Evolutionary conservation across 305 asterid genomes (phyloP).

Genomic region (Fraxinus xanthoxyloides): DNA sequence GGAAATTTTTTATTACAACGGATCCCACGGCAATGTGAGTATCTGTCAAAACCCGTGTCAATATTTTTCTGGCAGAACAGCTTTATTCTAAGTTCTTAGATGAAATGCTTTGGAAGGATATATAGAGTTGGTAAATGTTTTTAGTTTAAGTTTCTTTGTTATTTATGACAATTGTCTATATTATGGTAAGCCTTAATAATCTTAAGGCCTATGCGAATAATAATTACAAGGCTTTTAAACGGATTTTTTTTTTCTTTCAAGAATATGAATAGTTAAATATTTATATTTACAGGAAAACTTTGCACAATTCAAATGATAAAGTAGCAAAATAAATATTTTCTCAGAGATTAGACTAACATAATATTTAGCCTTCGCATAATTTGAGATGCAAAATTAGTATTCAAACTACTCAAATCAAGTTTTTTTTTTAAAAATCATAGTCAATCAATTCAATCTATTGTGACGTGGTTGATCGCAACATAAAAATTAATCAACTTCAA

Average conservation of each 20-base stretch:
- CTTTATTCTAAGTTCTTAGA: background rate
- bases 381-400: background rate
- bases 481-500: no score
- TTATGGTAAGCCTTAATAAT: no score
- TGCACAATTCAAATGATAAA: background rate
- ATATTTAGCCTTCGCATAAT: no score
- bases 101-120: background rate
- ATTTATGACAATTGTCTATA: background rate
- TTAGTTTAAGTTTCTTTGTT: background rate
- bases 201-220: background rate
- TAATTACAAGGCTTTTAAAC: background rate
- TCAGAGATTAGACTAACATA: no score
- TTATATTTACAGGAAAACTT: background rate
- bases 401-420: background rate
- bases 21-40: no score
- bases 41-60: no score
- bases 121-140: background rate
- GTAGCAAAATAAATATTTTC: no score
- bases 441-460: background rate
- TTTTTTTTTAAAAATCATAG: background rate
- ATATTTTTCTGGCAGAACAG: no score
- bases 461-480: background rate
- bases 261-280: background rate
- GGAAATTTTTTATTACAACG: no score
- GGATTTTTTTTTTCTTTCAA: no score